Base-by-base conservation (phyloP, 306 rosid species). In the Prunus salicina region DNA sequence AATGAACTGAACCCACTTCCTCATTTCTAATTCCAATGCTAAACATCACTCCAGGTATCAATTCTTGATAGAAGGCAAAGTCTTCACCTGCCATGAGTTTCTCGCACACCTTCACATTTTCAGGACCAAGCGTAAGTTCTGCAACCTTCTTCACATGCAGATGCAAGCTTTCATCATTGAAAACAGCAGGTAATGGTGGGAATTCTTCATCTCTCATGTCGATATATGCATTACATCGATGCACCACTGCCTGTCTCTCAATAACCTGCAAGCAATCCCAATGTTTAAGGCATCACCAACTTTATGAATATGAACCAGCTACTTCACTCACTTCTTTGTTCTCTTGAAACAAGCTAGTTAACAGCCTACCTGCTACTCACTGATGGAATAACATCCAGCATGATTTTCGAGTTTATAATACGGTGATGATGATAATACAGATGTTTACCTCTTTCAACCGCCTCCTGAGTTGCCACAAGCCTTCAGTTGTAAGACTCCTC, bases 51-150 rank as follows among this genome's bases (percentile, higher is more conserved):
- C 92, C 92, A 0, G 94, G 94, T 78, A 87, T 77, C 69, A 80
- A 32, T 79, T 87, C 76, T 68, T 89, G 97, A 80, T 86, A 86
- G 72, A 18, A 86, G 65, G 97, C 88, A 51, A 81, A 84, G 73
- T 91, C 97, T 79, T 91, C 97, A 41, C 91, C 89, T 16, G 89
- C 92, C 97, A 89, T 84, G 27, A 78, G 74, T 71, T 49, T 86
- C 75, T 64, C 10, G 67, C 76, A 87, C 22, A 34, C 79, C 83
- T 45, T 76, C 60, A 89, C 94, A 77, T 89, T 89, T 32, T 86
- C 79, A 20, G 85, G 81, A 74, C 89, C 92, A 69, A 89, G 85
- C 77, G 86, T 32, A 82, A 84, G 89, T 38, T 80, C 62, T n/a
- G 92, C 91, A 20, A 87, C 88, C 84, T 64, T 87, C 57, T 64